A percentile compares a stretch with the other conserved stretches of the same genome.
These are phyloP conservation scores for Paracoccidioides brasiliensis DNA, from an alignment of 2,329 filamentous ascomycete genomes.

Conservation along the genomic window DNA sequence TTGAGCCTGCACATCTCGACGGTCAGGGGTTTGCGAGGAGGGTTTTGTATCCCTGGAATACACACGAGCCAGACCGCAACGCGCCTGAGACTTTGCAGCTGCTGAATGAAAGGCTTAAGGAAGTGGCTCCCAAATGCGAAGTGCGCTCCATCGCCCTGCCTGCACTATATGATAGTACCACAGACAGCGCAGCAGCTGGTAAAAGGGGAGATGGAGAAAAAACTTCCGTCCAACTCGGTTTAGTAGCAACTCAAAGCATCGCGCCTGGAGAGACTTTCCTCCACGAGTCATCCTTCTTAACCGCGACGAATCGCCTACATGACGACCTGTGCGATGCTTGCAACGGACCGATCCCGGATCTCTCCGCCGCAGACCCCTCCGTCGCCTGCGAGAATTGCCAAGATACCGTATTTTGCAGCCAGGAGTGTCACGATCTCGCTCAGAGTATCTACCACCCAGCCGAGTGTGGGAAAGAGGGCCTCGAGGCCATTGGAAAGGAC, in stretches of 20 bases:
- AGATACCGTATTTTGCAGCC: conserved; percentile 48
- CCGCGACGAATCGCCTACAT: conserved; percentile 76
- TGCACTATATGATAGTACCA: conserved; percentile 41
- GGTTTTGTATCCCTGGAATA: conserved; percentile 52
- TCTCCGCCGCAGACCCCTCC: conserved; percentile 28
- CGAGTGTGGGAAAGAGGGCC: conserved; percentile 40
- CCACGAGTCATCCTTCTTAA: conserved; percentile 71
- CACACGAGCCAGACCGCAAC: conserved; percentile 46
- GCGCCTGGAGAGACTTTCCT: conserved; percentile 62
- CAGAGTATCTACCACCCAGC: conserved; percentile 45
- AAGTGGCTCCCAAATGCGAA: conserved; percentile 67
- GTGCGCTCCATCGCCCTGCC: conserved; percentile 66
- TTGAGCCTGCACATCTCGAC: conserved; percentile 21
- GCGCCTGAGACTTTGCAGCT: conserved; percentile 44
- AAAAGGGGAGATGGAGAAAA: conserved; percentile 19
- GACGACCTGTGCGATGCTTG: conserved; percentile 85
- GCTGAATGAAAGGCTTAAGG: conserved; percentile 56
- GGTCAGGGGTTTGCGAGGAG: conserved; percentile 33
- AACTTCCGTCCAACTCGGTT: conserved; percentile 60
- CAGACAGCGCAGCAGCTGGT: conserved; percentile 9
- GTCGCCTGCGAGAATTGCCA: conserved; percentile 43
- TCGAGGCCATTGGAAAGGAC: conserved; percentile 47
- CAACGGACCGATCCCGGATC: conserved; percentile 55
- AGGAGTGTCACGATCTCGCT: conserved; percentile 43
- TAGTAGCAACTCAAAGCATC: conserved; percentile 79